These are phyloP conservation scores for Sporisorium exsertum DNA, from an alignment of 1,284 basidiomycete species.

Conservation along the genomic window DNA sequence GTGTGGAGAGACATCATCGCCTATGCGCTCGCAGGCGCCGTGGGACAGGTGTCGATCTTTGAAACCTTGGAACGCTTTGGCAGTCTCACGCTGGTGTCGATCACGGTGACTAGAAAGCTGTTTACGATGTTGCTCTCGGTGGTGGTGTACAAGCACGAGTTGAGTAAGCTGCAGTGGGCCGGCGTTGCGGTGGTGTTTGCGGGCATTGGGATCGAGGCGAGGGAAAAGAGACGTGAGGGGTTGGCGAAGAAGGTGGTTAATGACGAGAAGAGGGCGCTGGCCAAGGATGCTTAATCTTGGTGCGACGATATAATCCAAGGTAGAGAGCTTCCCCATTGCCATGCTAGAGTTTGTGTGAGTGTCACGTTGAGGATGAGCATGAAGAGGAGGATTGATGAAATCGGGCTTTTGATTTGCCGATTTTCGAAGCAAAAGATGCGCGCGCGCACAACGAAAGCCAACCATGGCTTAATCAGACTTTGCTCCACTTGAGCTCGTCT, in stretches of 20 bases:
- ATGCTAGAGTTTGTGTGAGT: too few species aligned
- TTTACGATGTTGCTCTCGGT: constrained; percentile 98
- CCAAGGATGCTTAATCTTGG: constrained; percentile 37
- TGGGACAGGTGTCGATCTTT: constrained; percentile 97
- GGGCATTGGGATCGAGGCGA: constrained; percentile 93
- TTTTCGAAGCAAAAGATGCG: background rate
- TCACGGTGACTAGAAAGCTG: constrained; percentile 83
- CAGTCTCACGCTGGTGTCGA: constrained; percentile 77
- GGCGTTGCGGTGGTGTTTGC: constrained; percentile 91
- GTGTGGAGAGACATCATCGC: constrained; percentile 82
- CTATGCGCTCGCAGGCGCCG: constrained; percentile 89
- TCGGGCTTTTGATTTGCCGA: constrained; percentile 1
- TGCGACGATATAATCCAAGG: background rate
- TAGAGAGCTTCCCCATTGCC: too few species aligned
- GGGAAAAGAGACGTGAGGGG: constrained; percentile 67
- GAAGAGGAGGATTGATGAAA: background rate
- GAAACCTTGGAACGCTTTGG: constrained; percentile 97
- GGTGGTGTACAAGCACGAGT: constrained; percentile 87
- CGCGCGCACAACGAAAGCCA: background rate
- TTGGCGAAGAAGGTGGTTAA: constrained; percentile 43
- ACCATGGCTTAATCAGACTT: background rate
- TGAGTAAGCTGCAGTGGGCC: constrained; percentile 88
- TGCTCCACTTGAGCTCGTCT: background rate
- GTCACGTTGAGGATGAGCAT: background rate
- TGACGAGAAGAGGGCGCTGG: constrained; percentile 41